Conservation (phyloP, 2,329 filamentous ascomycete genomes). For the Phyllosticta citribraziliensis region DNA sequence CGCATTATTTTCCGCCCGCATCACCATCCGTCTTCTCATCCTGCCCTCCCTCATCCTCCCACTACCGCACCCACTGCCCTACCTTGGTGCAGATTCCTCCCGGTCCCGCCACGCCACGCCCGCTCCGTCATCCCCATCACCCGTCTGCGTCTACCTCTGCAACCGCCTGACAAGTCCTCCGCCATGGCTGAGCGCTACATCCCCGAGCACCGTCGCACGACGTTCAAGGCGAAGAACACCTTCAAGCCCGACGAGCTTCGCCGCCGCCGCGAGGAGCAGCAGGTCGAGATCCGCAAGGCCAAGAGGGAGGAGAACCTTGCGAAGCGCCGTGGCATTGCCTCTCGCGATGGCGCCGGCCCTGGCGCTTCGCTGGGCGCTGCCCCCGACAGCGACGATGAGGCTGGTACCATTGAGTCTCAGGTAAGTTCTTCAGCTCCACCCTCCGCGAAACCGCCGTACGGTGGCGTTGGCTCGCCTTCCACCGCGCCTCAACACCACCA, state of each 20-base stretch:
- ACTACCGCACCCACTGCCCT: conserved; percentile 7
- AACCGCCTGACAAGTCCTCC: conserved; percentile 11
- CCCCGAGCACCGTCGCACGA: conserved; percentile 95
- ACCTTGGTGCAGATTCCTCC: neutral
- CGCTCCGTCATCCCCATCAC: neutral
- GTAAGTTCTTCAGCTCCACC: conserved; percentile 45
- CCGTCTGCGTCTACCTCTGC: neutral
- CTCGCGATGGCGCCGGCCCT: conserved; percentile 60
- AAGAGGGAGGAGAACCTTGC: conserved; percentile 98
- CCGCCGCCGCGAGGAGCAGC: conserved; percentile 95
- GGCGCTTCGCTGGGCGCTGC: conserved; percentile 78
- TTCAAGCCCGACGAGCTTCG: conserved; percentile 99
- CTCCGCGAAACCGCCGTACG: neutral
- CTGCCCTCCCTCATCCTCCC: conserved; percentile 7
- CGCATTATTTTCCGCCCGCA: conserved; percentile 11
- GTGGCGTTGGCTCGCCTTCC: neutral
- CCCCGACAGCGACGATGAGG: conserved; percentile 95
- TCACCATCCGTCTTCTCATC: neutral
- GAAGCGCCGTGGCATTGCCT: conserved; percentile 90
- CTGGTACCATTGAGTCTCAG: conserved; percentile 89
- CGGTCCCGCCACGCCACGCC: neutral
- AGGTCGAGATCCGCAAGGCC: conserved; percentile 97
- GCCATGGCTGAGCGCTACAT: conserved; percentile 97
- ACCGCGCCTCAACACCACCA: neutral
- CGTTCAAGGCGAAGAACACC: conserved; percentile 98